Percentiles rank a stretch among this genome's conserved stretches.
Evolutionary conservation across 768 basidiomycete genomes (phyloP).

Genomic region (Tylopilus rubrobrunneus): DNA sequence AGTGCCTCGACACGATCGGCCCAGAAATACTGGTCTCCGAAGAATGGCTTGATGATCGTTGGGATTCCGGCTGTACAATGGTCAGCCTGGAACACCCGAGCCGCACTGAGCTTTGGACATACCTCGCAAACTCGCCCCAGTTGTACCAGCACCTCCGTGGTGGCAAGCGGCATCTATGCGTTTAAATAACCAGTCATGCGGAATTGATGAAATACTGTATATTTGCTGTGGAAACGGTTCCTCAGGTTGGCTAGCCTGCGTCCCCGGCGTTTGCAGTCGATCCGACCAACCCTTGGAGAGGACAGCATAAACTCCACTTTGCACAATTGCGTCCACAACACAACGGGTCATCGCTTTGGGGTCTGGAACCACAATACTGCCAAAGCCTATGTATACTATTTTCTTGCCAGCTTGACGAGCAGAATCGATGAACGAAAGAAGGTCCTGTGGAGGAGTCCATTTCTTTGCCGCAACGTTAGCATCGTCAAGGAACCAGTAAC

Average conservation of each 20-base stretch:
- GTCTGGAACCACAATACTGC: conserved; percentile 95
- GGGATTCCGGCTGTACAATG: conserved; percentile 72
- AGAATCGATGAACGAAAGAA: conserved; percentile 77
- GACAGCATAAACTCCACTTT: conserved; percentile 87
- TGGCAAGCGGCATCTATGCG: conserved; percentile 96
- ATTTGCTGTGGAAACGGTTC: conserved; percentile 76
- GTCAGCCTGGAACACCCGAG: conserved; percentile 3
- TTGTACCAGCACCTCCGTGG: conserved; percentile 96
- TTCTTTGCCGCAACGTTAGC: conserved; percentile 85
- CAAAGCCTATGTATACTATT: conserved; percentile 96
- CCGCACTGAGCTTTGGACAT: conserved; percentile 15
- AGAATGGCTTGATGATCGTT: conserved; percentile 96
- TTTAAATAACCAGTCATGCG: conserved; percentile 95
- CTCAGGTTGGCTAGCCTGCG: conserved; percentile 58
- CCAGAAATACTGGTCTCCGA: conserved; percentile 98
- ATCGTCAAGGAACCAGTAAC: conserved; percentile 96
- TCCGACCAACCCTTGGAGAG: conserved; percentile 99
- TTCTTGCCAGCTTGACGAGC: conserved; percentile 78
- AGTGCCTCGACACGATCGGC: conserved; percentile 96
- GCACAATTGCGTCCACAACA: conserved; percentile 82
- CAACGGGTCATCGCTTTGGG: conserved; percentile 89
- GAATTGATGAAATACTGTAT: conserved; percentile 79
- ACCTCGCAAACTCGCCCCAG: conserved; percentile 93
- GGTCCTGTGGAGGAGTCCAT: conserved; percentile 81
- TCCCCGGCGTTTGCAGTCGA: conserved; percentile 65